Percentiles rank a stretch among this genome's conserved stretches.
phyloP scores from a whole-genome alignment of 2,329 filamentous ascomycete species.

The Lachnellula willkommii region DNA sequence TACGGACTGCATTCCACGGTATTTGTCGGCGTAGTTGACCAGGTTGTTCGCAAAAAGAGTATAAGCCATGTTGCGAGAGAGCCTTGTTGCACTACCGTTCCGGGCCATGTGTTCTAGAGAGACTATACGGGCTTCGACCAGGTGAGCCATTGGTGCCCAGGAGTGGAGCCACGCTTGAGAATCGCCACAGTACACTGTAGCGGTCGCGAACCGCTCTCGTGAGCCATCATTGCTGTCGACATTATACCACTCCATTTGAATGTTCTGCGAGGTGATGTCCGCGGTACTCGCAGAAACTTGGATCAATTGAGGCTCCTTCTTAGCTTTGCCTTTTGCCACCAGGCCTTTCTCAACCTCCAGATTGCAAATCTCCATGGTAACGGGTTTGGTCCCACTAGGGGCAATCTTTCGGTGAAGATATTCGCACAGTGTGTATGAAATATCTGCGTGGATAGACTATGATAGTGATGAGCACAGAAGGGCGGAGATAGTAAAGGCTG shows the following conservation, averaged over 20 bases:
- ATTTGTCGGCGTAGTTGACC: conserved; percentile 48
- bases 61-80: conserved; percentile 64
- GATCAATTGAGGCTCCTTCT: no score
- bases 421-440: conserved; percentile 45
- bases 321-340: no score
- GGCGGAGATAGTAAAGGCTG: background rate
- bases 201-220: background rate
- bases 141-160: background rate
- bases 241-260: background rate
- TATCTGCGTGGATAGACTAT: conserved; percentile 47
- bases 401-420: background rate
- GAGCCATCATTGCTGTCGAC: background rate
- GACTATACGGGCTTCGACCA: background rate
- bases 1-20: conserved; percentile 52
- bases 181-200: background rate
- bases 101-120: background rate
- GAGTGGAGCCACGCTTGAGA: background rate
- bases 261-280: background rate
- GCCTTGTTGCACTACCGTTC: background rate
- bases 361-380: background rate
- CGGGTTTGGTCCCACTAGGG: background rate
- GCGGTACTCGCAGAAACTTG: no score
- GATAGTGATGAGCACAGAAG: background rate
- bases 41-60: conserved; percentile 53
- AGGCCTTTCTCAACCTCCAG: background rate